phyloP scores from a whole-genome alignment of 805 yeast genomes.

The Lipomyces orientalis region DNA sequence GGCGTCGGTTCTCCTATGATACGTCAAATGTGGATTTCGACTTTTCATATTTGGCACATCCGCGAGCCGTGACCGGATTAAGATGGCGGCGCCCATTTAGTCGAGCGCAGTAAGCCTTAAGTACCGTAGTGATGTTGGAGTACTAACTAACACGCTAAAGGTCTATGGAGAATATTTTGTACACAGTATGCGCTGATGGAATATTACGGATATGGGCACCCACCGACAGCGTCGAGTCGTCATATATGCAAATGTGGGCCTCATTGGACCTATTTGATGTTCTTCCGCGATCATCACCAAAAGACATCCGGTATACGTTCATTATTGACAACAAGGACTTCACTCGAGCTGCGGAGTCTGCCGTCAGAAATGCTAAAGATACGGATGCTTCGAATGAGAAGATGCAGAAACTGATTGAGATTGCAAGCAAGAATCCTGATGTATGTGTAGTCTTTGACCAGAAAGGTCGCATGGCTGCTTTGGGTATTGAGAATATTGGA shows the following conservation, averaged over 20 bases:
- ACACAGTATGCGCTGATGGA: conserved; percentile 66
- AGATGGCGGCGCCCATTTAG: conserved; percentile 60
- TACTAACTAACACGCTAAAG: neutral
- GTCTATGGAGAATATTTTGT: conserved; percentile 58
- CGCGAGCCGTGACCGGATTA: conserved; percentile 58
- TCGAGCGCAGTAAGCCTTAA: conserved; percentile 40
- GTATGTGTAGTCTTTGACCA: conserved; percentile 38
- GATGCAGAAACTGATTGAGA: conserved; percentile 29
- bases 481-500: conserved; percentile 39
- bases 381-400: conserved; percentile 11
- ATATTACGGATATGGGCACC: conserved; percentile 67
- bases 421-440: conserved; percentile 39
- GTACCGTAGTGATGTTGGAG: neutral
- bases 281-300: conserved; percentile 28
- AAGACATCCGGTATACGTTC: conserved; percentile 27
- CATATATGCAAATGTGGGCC: conserved; percentile 58
- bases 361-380: conserved; percentile 34
- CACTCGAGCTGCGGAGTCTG: conserved; percentile 40
- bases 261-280: conserved; percentile 46
- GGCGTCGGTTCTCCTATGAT: conserved; percentile 77
- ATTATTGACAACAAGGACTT: conserved; percentile 38
- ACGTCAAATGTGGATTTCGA: conserved; percentile 65
- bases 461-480: conserved; percentile 36
- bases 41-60: conserved; percentile 70
- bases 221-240: conserved; percentile 38